Base-by-base conservation (phyloP, 805 yeast genomes). In the Lipomyces yamadae region DNA sequence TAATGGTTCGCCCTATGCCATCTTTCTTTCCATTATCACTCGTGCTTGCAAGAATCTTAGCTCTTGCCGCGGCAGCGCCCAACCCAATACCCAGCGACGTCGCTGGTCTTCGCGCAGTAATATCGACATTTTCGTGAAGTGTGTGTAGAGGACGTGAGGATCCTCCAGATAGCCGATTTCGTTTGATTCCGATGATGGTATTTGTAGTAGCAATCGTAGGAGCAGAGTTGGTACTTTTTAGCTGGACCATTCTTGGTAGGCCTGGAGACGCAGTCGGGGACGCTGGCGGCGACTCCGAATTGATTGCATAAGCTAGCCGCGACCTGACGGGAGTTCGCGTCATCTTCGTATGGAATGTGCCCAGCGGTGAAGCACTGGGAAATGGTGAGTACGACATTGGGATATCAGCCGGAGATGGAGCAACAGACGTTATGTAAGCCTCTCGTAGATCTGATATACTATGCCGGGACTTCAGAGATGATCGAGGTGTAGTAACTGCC, bases 341-440 rank as follows among this genome's bases (percentile, higher is more conserved):
- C 13, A n/a, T 53, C 29, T 64, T 62, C n/a, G 66, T 52, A 3
- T 68, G 70, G 59, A 67, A 67, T 7, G 68, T 67, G 29, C 70
- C 70, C 4, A 67, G 54, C 2, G 70, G 70, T 13, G 70, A 67
- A 15, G 70, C 70, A 50, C 60, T 67, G 24, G 69, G 70, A 48
- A 61, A 65, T 1, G 70, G 70, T 18, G 70, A 67, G 63, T 61
- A 67, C 39, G 70, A 67, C 63, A 60, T 60, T 24, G 63, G 34
- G 29, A 67, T 62, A 35, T 67, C 70, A 63, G 85, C 89, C 42
- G 70, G 72, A 5, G 69, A 67, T 6, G 65, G 59, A 34, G 55
- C 66, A 29, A 63, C 24, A 52, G 55, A 35, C 13, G 60, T 32
- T 13, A 34, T 60, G 24, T 65, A 54, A 45, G 61, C 60, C 29